Base-by-base conservation (phyloP, 371 early-diverging fungal genomes). In the Nematocida ausubeli region DNA sequence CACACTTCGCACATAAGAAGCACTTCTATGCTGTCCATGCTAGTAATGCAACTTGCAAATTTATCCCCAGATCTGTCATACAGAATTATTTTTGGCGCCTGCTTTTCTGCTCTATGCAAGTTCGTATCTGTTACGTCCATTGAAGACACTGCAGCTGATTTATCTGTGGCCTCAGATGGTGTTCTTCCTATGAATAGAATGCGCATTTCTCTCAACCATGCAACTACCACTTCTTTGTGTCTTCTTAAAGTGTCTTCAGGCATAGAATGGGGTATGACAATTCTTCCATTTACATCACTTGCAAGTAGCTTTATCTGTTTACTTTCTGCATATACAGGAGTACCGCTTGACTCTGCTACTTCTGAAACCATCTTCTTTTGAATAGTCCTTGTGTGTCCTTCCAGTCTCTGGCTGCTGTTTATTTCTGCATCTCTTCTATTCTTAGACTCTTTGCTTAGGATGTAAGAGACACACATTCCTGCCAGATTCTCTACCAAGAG, bases 1-100 rank as follows among this genome's bases (percentile, higher is more conserved):
- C 73, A 73, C 26, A 73, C 67, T 40, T 75, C 78, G 14, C n/a
- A n/a, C 12, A 75, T 12, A 5, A 72, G 58, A 35, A 62, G 26
- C 3, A 72, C 7, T 34, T n/a, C n/a, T 35, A 60, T 28, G 19
- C 56, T 34, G 28, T n/a, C 19, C 19, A 70, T 1, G 28, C n/a
- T 35, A 37, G n/a, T 5, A 12, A 42, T 24, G 14, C 16, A 26
- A 5, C 60, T 34, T n/a, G 19, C 55, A 9, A 22, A 22, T 1
- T 19, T 9, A 9, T 4, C 24, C 24, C 24, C 26, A 19, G 55
- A 19, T 55, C 24, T 55, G 24, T 30, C 12, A 22, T 9, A 55
- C 55, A 22, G 26, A 26, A 55, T 55, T 9, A 12, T 30, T 1
- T 24, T 1, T 30, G 22, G 19, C 1, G 24, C n/a, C n/a, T 9